phyloP scores from a whole-genome alignment of 805 yeast species.

The Clavispora carvajalis region DNA sequence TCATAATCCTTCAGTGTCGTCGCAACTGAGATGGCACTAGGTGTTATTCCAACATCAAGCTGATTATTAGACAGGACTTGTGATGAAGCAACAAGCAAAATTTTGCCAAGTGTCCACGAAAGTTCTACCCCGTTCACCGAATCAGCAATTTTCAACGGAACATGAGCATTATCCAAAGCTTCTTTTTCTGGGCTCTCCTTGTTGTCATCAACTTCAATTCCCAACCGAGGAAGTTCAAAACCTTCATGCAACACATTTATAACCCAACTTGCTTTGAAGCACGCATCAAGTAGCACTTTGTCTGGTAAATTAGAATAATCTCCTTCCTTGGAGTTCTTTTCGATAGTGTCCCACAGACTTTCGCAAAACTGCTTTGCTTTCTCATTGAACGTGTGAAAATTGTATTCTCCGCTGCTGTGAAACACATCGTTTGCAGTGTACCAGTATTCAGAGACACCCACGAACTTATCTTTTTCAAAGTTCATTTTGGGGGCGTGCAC shows the following conservation, averaged over 20 bases:
- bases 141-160: conserved; percentile 79
- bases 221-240: conserved; percentile 75
- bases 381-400: conserved; percentile 61
- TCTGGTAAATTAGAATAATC: conserved; percentile 53
- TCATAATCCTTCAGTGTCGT: conserved; percentile 10
- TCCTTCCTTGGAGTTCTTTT: conserved; percentile 49
- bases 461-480: conserved; percentile 72
- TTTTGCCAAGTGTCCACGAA: conserved; percentile 94
- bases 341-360: conserved; percentile 57
- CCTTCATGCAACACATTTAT: conserved; percentile 88
- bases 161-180: conserved; percentile 28
- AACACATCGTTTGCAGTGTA: conserved; percentile 92
- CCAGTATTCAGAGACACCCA: conserved; percentile 97
- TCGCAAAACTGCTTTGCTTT: conserved; percentile 71
- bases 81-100: conserved; percentile 75
- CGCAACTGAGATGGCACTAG: conserved; percentile 31
- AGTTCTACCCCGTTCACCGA: conserved; percentile 78
- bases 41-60: conserved; percentile 34
- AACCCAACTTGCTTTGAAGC: conserved; percentile 96
- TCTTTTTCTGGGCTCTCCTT: conserved; percentile 23
- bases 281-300: conserved; percentile 58
- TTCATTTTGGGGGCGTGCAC: conserved; percentile 89
- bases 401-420: conserved; percentile 83
- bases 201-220: conserved; percentile 36
- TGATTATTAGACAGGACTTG: conserved; percentile 32